Evolutionary conservation across 352 stramenopile genomes (phyloP).

Genomic region (Albugo candida): DNA sequence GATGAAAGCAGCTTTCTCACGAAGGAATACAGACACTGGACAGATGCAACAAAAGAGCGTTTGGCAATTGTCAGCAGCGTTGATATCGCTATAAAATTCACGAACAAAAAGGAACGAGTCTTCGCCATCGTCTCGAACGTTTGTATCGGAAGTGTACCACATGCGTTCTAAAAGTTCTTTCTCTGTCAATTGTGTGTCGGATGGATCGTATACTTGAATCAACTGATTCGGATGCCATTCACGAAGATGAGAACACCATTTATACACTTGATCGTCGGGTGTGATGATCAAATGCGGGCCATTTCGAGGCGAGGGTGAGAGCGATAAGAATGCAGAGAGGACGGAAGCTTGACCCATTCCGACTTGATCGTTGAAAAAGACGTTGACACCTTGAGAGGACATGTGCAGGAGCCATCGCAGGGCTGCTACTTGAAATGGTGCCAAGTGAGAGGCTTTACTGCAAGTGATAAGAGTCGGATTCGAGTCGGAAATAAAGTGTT

Average conservation of each 20-base stretch:
- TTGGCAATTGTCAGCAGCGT: not conserved
- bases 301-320: constrained; percentile 3
- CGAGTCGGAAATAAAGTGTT: not conserved
- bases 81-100: constrained; percentile 1
- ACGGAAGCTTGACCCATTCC: constrained; percentile 72
- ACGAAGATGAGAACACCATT: constrained; percentile 55
- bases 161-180: too few species aligned
- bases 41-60: constrained; percentile 44
- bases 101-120: not conserved
- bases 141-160: constrained; percentile 10
- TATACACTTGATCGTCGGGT: constrained; percentile 50
- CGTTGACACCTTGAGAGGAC: constrained; percentile 34
- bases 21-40: constrained; percentile 24
- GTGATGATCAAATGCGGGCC: constrained; percentile 60
- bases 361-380: constrained; percentile 71
- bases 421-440: constrained; percentile 53
- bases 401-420: constrained; percentile 69
- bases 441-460: constrained; percentile 13
- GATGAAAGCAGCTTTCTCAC: constrained; percentile 30
- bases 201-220: constrained; percentile 40
- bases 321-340: constrained; percentile 48
- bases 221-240: constrained; percentile 25
- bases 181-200: constrained; percentile 5
- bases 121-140: constrained; percentile 30
- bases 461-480: constrained; percentile 6